phyloP scores from a whole-genome alignment of 805 yeast species.

The Schwanniomyces vanrijiae region DNA sequence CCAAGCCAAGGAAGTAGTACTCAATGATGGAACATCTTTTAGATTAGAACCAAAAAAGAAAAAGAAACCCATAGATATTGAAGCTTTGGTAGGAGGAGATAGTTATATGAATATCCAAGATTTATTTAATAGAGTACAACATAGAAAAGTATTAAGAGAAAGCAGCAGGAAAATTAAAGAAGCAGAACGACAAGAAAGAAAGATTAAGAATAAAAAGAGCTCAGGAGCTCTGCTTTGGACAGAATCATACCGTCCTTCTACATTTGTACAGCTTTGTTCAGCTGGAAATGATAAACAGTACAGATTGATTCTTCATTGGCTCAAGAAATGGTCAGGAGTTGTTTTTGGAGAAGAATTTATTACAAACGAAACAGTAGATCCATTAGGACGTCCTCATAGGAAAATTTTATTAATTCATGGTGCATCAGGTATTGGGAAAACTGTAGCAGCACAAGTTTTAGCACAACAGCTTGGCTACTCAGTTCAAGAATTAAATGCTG shows the following conservation, averaged over 20 bases:
- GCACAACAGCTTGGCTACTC: slow-evolving; percentile 82
- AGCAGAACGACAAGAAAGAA: background rate
- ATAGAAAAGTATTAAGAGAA: slow-evolving; percentile 15
- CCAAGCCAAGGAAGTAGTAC: background rate
- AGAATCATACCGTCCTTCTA: slow-evolving; percentile 39
- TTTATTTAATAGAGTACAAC: slow-evolving; percentile 18
- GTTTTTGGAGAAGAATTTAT: slow-evolving; percentile 27
- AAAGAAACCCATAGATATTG: slow-evolving; percentile 2
- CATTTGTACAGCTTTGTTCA: slow-evolving; percentile 37
- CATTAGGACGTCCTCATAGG: slow-evolving; percentile 40
- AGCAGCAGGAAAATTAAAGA: slow-evolving; percentile 9
- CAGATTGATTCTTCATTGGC: slow-evolving; percentile 39
- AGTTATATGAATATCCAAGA: slow-evolving; percentile 8
- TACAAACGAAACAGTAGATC: slow-evolving; percentile 19
- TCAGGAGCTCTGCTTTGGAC: slow-evolving; percentile 28
- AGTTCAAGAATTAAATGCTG: slow-evolving; percentile 81
- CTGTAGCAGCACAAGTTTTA: slow-evolving; percentile 81
- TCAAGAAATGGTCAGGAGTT: slow-evolving; percentile 35
- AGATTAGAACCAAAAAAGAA: slow-evolving; percentile 7
- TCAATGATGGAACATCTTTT: slow-evolving; percentile 5
- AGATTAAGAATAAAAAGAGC: background rate
- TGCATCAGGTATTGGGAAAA: slow-evolving; percentile 92
- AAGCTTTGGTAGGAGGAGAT: background rate
- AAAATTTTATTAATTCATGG: slow-evolving; percentile 80
- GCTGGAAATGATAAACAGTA: slow-evolving; percentile 47